Percentiles rank a stretch among this genome's conserved stretches.
Conservation (phyloP, 768 basidiomycete species). For the Boletus pseudopeckii region DNA sequence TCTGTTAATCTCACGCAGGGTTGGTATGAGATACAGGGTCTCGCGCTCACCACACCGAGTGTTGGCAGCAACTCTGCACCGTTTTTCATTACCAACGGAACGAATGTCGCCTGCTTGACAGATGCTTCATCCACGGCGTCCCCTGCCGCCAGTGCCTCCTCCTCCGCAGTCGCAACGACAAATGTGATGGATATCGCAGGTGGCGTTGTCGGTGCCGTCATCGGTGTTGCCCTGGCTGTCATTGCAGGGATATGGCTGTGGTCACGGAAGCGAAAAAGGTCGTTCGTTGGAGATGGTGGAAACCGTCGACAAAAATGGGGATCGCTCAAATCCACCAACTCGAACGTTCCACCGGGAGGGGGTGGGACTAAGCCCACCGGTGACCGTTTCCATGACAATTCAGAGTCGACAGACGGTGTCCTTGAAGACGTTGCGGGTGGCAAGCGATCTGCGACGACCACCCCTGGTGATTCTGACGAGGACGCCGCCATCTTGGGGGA, state of each 20-base stretch:
- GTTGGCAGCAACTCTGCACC: constrained; percentile 19
- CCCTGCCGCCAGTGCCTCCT: constrained; percentile 2
- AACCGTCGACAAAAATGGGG: constrained; percentile 23
- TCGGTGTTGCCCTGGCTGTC: constrained; percentile 35
- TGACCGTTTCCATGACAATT: constrained; percentile 15
- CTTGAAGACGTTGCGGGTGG: constrained; percentile 9
- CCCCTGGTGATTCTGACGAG: constrained; percentile 25
- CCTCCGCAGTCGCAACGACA: constrained; percentile 24
- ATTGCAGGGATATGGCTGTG: constrained; percentile 33
- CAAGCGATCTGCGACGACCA: constrained; percentile 13
- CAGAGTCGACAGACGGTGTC: constrained; percentile 22
- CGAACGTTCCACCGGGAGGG: constrained; percentile 9
- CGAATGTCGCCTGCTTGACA: constrained; percentile 34
- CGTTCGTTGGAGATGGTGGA: constrained; percentile 27
- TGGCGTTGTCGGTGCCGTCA: constrained; percentile 45
- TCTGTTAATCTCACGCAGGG: constrained; percentile 47
- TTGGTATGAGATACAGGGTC: constrained; percentile 40
- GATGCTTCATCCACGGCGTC: constrained; percentile 12
- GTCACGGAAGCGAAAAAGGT: constrained; percentile 19
- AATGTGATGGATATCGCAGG: constrained; percentile 50
- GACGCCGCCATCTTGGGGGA: constrained; percentile 15
- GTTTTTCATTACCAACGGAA: constrained; percentile 39
- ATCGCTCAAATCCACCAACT: constrained; percentile 24
- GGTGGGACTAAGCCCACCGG: neutral
- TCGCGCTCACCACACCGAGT: constrained; percentile 1